phyloP scores from a whole-genome alignment of 2,329 filamentous ascomycete genomes.

The Byssochlamys sp. region DNA sequence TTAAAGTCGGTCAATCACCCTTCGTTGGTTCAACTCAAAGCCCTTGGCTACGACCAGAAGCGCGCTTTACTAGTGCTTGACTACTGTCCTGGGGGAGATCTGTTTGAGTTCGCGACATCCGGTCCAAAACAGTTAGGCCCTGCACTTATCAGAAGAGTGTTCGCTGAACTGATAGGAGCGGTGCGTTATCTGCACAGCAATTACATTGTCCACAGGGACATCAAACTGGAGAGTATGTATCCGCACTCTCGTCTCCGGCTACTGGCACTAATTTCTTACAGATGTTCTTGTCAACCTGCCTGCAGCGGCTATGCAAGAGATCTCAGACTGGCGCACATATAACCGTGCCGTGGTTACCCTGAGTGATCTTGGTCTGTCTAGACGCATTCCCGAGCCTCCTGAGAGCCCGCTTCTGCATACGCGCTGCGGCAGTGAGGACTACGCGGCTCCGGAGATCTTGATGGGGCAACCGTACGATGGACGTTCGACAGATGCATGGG shows the following conservation, averaged over 20 bases:
- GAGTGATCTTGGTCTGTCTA: constrained; percentile 81
- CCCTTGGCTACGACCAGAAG: constrained; percentile 75
- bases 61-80: constrained; percentile 77
- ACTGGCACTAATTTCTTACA: constrained; percentile 29
- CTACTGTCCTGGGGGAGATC: constrained; percentile 86
- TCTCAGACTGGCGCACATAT: constrained; percentile 62
- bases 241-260: neutral
- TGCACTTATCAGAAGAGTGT: constrained; percentile 68
- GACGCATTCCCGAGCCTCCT: constrained; percentile 61
- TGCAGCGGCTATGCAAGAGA: constrained; percentile 54
- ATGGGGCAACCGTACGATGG: constrained; percentile 93
- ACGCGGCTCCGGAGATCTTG: constrained; percentile 90
- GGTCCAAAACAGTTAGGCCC: constrained; percentile 60
- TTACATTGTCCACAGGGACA: constrained; percentile 88
- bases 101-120: constrained; percentile 81
- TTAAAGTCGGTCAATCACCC: constrained; percentile 81
- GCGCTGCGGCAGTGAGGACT: constrained; percentile 90
- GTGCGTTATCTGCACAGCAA: constrained; percentile 75
- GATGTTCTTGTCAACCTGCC: constrained; percentile 86
- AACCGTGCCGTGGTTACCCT: constrained; percentile 77
- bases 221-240: constrained; percentile 87
- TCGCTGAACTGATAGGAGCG: constrained; percentile 77
- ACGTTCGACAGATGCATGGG: constrained; percentile 86
- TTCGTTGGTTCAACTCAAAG: constrained; percentile 80
- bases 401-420: constrained; percentile 85